Percentiles rank a stretch among this genome's conserved stretches.
These are phyloP conservation scores for Colletotrichum theobromicola DNA, from an alignment of 2,329 filamentous ascomycete species.

Conservation along the genomic window DNA sequence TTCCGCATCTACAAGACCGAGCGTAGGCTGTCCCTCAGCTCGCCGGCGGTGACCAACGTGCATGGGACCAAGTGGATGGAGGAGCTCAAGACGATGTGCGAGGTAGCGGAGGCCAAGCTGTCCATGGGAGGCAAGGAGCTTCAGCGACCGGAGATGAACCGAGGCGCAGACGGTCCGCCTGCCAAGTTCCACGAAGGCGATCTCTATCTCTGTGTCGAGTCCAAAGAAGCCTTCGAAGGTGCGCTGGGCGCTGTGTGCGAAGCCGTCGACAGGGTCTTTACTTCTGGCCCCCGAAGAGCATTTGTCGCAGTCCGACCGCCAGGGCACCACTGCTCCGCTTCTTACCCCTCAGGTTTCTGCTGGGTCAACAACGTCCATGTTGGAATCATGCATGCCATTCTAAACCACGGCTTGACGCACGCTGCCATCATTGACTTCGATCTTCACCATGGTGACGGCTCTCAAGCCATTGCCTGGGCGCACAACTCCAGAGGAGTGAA, in stretches of 20 bases:
- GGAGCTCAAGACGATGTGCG: conserved; percentile 85
- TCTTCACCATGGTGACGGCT: conserved; percentile 93
- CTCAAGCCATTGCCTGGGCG: conserved; percentile 90
- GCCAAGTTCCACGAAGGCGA: conserved; percentile 84
- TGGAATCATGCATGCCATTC: conserved; percentile 88
- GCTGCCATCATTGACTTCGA: conserved; percentile 94
- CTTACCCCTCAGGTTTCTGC: conserved; percentile 92
- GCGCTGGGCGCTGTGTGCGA: conserved; percentile 93
- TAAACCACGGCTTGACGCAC: conserved; percentile 86
- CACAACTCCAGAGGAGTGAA: conserved; percentile 76
- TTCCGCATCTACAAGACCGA: conserved; percentile 87
- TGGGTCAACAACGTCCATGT: conserved; percentile 99
- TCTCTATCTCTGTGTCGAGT: conserved; percentile 88
- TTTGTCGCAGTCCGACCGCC: conserved; percentile 94
- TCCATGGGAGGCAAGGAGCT: conserved; percentile 81
- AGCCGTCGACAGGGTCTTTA: conserved; percentile 85
- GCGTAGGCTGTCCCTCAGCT: conserved; percentile 72
- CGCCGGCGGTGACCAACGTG: conserved; percentile 84
- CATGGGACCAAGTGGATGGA: conserved; percentile 95
- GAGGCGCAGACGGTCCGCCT: conserved; percentile 46
- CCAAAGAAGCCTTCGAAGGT: conserved; percentile 85
- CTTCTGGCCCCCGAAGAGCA: conserved; percentile 70
- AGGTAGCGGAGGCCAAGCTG: conserved; percentile 78
- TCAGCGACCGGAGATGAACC: conserved; percentile 68
- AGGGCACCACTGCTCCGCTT: conserved; percentile 92